These are phyloP conservation scores for Pyrus hybrid DNA, from an alignment of 331 rosid species.

Conservation along the genomic window DNA sequence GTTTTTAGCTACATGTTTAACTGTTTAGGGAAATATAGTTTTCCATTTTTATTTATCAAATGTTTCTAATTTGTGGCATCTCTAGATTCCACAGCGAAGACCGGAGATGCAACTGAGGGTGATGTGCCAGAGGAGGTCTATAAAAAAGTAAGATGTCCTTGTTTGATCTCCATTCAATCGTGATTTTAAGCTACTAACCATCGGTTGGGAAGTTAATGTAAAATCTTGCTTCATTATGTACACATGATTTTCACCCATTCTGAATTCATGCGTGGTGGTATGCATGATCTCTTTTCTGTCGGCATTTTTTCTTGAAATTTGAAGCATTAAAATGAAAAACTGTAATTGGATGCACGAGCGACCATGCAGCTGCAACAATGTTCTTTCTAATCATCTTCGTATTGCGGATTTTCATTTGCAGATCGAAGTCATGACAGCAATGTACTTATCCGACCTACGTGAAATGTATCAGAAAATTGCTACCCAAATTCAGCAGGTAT, in stretches of 20 bases:
- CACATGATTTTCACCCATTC: neutral
- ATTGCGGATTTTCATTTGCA: neutral
- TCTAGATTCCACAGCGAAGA: conserved; percentile 63
- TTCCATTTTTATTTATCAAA: neutral
- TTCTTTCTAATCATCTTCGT: neutral
- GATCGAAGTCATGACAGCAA: neutral
- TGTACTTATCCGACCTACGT: neutral
- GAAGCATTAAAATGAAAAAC: neutral
- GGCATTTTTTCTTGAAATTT: neutral
- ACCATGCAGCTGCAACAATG: neutral
- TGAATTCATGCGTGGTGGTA: neutral
- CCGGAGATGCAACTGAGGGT: conserved; percentile 50
- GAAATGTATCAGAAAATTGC: neutral
- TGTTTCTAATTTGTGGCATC: conserved; percentile 35
- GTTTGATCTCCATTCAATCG: neutral
- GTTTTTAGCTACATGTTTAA: neutral
- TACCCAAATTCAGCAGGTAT: neutral
- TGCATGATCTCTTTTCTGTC: neutral
- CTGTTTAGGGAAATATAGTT: neutral
- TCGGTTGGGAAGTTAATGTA: neutral
- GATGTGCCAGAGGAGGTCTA: conserved; percentile 77
- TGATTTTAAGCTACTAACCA: neutral
- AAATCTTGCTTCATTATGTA: neutral
- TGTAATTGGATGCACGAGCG: neutral
- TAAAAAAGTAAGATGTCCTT: conserved; percentile 51